Evolutionary conservation across 2,329 filamentous ascomycete genomes (phyloP), one percentile per base, ranked within the genome.

Genomic region (Dactylellina haptotyla): DNA sequence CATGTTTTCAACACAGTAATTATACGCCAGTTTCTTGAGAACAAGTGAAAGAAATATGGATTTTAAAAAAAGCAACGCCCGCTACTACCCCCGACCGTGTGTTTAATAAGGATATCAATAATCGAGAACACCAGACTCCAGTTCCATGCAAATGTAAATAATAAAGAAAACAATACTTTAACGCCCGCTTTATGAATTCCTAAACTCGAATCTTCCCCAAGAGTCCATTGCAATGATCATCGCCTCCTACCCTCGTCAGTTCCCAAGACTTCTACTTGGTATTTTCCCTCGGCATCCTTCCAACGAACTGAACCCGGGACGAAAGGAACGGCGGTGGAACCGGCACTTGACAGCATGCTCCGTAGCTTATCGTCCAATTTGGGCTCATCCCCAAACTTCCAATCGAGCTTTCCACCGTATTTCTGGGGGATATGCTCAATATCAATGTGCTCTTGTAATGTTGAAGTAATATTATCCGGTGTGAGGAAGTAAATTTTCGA

Each of bases 401-500:
- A 97, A 25, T 96, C 90, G 8, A 97, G 86, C 76, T 92, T 86
- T 48, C 94, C 94, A 72, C 94, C 94, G 79, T 97, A 98, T 80
- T 90, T 88, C 80, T 91, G 92, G n/a, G 94, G 94, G 73, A 98
- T 93, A 81, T 94, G 91, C 59, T 87, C 85, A 0, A 87, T 84
- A 59, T 96, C 90, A 79, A 98, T 92, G 82, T 94, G 97, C 63
- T 87, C 84, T 75, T 89, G 86, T 16, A 98, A 86, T 0, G 91
- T 94, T 12, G 89, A 83, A 76, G 89, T 86, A 57, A 96, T 89
- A 81, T 96, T 92, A 61, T 87, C 80, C 5, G 87, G 83, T 48
- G 85, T 85, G 59, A 98, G 87, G 77, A 98, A 94, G 81, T 96
- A 97, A 80, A 98, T 97, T 83, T 97, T 98, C 78, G 92, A 95